A percentile compares a stretch with the other conserved stretches of the same genome.
Conservation (phyloP, 441 rosid genomes). For the Populus hybrid region DNA sequence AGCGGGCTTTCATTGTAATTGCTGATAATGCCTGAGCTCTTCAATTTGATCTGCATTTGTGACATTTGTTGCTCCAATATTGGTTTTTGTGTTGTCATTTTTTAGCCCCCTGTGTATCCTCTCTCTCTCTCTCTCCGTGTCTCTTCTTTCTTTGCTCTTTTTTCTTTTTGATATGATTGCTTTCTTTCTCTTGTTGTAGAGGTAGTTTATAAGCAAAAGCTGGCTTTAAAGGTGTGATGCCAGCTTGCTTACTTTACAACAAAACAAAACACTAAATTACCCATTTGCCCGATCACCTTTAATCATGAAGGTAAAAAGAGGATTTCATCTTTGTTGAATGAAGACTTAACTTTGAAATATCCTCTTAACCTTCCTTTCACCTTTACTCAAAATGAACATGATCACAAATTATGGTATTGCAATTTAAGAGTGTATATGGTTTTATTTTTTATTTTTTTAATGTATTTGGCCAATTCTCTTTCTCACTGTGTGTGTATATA, state of each 20-base stretch:
- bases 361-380: background rate
- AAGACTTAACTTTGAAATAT: constrained; percentile 17
- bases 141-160: background rate
- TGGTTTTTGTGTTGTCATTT: constrained; percentile 63
- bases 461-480: no score
- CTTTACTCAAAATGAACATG: constrained; percentile 17
- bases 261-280: constrained; percentile 26
- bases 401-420: background rate
- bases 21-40: constrained; percentile 42
- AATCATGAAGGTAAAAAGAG: constrained; percentile 28
- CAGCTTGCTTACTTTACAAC: constrained; percentile 31
- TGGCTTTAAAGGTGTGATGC: constrained; percentile 37
- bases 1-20: constrained; percentile 37
- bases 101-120: background rate
- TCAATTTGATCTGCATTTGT: constrained; percentile 38
- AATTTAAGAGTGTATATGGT: background rate
- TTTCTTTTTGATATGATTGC: constrained; percentile 24
- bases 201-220: constrained; percentile 31
- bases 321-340: constrained; percentile 37
- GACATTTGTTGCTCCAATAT: constrained; percentile 49
- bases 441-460: no score
- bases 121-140: constrained; percentile 8
- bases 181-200: constrained; percentile 32
- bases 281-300: constrained; percentile 23
- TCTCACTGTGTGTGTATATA: no score